Evolutionary conservation across 192 early-diverging fungal genomes (phyloP), one percentile per base, ranked within the genome.

Genomic region (Backusella psychrophila): DNA sequence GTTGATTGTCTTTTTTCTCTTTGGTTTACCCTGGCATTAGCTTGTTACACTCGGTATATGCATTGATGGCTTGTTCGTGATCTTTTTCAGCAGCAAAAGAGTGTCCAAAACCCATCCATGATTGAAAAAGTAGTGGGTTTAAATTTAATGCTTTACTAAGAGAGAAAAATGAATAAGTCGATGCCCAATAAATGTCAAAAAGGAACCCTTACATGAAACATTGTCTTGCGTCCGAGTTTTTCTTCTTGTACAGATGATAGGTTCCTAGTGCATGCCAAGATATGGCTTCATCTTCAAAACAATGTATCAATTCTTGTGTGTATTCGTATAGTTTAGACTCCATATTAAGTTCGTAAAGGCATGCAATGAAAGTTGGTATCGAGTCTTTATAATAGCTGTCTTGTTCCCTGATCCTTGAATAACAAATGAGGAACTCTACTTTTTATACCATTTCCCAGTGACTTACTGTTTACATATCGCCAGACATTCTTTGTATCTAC

Each of bases 61-160:
- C 93, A 44, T 87, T 81, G 19, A 94, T 90, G 2, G 95, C 95
- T 72, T 88, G 85, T 74, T 96, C 94, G 69, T 90, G 87, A 14
- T 94, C 92, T 0, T 88, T 87, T 75, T 94, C 94, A 11, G 84
- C 76, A 8, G 92, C 86, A 79, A 94, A 93, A n/a, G 92, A 84
- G 79, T 96, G 94, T 6, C 88, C 95, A 75, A 91, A 91, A 14
- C 91, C 94, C 23, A 96, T 78, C 95, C 95, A 96, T 23, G 89
- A 93, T 7, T 87, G 84, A 0, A 86, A 90, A 85, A 86, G 93
- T 44, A 81, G 78, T 12, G 81, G 75, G 77, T 96, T 90, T 39
- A 94, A 86, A 1, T 76, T 77, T 6, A 89, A 83, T 1, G 91
- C 81, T 78, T 93, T 91, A 69, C 83, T 86, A 8, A 11, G 39